Conservation (phyloP, 140 eudicot species). For the Ambrosia hybrid region DNA sequence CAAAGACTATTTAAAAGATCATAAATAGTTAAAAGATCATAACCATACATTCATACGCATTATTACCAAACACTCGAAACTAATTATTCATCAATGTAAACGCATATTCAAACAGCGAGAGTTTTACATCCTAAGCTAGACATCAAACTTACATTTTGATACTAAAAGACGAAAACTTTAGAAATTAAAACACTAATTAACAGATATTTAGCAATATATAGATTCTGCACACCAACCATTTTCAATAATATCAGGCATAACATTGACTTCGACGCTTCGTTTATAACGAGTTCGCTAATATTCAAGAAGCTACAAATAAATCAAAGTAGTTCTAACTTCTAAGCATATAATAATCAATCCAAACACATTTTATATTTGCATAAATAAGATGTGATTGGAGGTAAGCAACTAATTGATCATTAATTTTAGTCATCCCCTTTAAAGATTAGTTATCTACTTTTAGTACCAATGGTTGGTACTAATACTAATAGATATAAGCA, state of each 20-base stretch:
- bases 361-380: constrained; percentile 19
- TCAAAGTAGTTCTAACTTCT: not conserved
- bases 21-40: not conserved
- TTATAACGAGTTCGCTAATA: constrained; percentile 22
- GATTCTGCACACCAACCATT: constrained; percentile 38
- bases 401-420: constrained; percentile 25
- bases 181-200: not conserved
- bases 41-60: not conserved
- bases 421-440: constrained; percentile 7
- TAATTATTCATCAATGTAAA: not conserved
- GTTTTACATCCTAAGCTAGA: not conserved
- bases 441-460: constrained; percentile 27
- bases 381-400: constrained; percentile 17
- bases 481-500: constrained; percentile 10
- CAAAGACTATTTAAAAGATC: constrained; percentile 4
- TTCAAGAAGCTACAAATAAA: constrained; percentile 5
- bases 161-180: not conserved
- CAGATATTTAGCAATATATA: constrained; percentile 11
- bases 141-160: constrained; percentile 1
- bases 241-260: constrained; percentile 27
- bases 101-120: not conserved
- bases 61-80: not conserved
- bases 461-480: constrained; percentile 16
- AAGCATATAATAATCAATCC: constrained; percentile 27
- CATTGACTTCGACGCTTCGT: not conserved